Base-by-base conservation (phyloP, 2,329 filamentous ascomycete genomes). In the Botrytis pseudocinerea region DNA sequence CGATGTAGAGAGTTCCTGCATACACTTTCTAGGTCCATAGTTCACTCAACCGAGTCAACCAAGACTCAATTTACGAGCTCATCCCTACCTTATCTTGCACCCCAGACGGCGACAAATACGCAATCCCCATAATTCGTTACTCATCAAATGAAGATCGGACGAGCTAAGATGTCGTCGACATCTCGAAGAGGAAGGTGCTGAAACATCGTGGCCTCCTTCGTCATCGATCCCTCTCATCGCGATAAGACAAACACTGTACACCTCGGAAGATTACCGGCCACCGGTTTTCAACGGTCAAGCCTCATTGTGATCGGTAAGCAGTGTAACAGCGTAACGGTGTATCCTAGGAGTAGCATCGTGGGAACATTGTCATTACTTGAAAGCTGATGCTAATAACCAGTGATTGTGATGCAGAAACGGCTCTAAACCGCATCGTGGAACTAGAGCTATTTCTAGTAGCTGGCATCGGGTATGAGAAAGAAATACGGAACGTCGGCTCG, bases 111-210 rank as follows among this genome's bases (percentile, higher is more conserved):
- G 51, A 18, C 40, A n/a, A 38, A 61, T 28, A n/a, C 51, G 3
- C 14, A 61, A 61, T 38, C 32, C 32, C 59, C 59, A 61, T 61
- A 61, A 38, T 61, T 38, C 59, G 35, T 38, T 25, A 61, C 18
- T 38, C 32, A 38, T 7, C 10, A 60, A 3, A 9, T 28, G 51
- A 28, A 54, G 51, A 54, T 54, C 51, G 51, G 51, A 54, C 51
- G 51, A 18, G 51, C 59, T 35, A 60, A 60, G 32, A 14, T 9
- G 35, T 40, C 59, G 35, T 38, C 22, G 18, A 25, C 22, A 25
- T 40, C 59, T 61, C 59, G 35, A 61, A 61, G 25, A 61, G 59
- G 59, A 35, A 61, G 59, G 59, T 61, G 16, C 59, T 38, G 22
- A 59, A 59, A 59, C 28, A 32, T 59, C 3, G n/a, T 35, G 18